phyloP scores from a whole-genome alignment of 2,329 filamentous ascomycete genomes.

The Monosporascus ibericus region DNA sequence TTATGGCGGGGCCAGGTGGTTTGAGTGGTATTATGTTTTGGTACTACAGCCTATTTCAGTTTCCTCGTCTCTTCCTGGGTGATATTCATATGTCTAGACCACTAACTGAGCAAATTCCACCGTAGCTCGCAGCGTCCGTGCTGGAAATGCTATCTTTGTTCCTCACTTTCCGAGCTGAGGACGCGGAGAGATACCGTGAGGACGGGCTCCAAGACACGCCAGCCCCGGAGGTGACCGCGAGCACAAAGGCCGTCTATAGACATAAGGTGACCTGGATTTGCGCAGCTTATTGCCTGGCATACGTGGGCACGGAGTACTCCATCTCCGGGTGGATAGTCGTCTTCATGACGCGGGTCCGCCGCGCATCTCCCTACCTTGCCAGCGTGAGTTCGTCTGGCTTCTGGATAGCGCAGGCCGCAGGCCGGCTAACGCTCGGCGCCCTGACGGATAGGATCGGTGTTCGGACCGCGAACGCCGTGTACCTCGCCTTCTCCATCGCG shows the following conservation, averaged over 20 bases:
- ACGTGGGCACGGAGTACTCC: constrained; percentile 37
- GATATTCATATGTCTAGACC: no score
- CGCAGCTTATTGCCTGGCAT: constrained; percentile 35
- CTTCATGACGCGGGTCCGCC: constrained; percentile 36
- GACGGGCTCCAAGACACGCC: constrained; percentile 7
- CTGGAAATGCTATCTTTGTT: constrained; percentile 22
- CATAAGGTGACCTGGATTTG: constrained; percentile 33
- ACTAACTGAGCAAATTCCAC: no score
- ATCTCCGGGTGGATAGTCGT: constrained; percentile 41
- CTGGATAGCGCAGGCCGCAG: constrained; percentile 37
- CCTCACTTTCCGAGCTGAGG: constrained; percentile 31
- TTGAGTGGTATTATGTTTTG: constrained; percentile 31
- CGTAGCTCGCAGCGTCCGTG: constrained; percentile 9
- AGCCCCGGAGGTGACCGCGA: not conserved
- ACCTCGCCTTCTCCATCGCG: constrained; percentile 15
- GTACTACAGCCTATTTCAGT: constrained; percentile 19
- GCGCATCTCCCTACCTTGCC: constrained; percentile 28
- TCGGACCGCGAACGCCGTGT: constrained; percentile 17
- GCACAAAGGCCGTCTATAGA: constrained; percentile 18
- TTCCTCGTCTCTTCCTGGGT: no score
- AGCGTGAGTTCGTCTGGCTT: constrained; percentile 36
- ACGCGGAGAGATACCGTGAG: constrained; percentile 24
- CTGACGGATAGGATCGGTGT: constrained; percentile 27
- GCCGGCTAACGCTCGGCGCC: constrained; percentile 27
- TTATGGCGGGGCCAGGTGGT: constrained; percentile 25